Evolutionary conservation across 805 yeast species (phyloP), one percentile per base, ranked within the genome.

Genomic region (Metschnikowia cerradonensis): DNA sequence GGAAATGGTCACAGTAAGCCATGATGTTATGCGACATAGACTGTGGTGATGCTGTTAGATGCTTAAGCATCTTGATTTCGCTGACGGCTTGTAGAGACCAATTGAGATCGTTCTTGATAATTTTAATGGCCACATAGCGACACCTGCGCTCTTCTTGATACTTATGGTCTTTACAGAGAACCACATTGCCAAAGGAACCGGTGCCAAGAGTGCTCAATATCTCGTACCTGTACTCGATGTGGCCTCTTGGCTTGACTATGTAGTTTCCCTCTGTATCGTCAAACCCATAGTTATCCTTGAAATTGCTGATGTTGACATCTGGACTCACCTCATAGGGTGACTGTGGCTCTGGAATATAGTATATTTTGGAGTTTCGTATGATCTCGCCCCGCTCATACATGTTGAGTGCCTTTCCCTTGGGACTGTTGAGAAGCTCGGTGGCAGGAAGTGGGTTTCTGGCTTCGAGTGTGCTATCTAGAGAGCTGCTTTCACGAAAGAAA

Each of bases 121-220:
- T 79, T 60, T 89, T 89, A 19, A 90, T 72, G 0, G 96, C 95
- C n/a, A 84, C 86, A 23, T 68, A 68, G 6, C 80, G 76, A 7
- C 14, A n/a, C 14, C 32, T 40, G 13, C 37, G 40, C 17, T 49
- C 48, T 8, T 36, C 43, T 6, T 48, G 15, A 4, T 67, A 67
- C 60, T 83, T 84, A 61, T 85, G 87, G 67, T 90, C 96, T 20
- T 68, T 64, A 53, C 90, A 85, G 50, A 79, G 73, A 6, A 86
- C 70, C 1, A 90, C 96, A 47, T 81, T 82, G 0, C 96, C 96
- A 71, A 89, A 89, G 40, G 91, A 82, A 6, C 96, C 96, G 45
- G 78, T 80, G 0, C 96, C 96, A 10, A 89, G 72, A 1, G 73
- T 65, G 2, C 72, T 65, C 19, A 79, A 47, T 3, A 88, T 81